phyloP scores from a whole-genome alignment of 2,329 filamentous ascomycete species.

The Trichoderma semiorbis region DNA sequence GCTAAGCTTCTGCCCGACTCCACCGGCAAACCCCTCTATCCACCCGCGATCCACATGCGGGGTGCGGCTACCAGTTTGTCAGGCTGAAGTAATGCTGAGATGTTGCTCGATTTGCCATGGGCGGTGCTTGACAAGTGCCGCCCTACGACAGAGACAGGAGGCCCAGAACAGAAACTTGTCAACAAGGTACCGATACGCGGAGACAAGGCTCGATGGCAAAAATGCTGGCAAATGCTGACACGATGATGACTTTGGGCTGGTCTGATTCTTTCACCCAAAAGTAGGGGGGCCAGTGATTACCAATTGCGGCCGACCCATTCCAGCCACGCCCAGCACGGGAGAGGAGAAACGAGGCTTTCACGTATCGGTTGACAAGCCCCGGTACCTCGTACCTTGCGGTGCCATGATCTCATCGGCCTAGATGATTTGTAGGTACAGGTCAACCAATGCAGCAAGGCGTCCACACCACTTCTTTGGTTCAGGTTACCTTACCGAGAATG shows the following conservation, averaged over 20 bases:
- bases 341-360: not conserved
- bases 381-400: not conserved
- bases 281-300: not conserved
- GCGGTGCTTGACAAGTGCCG: not conserved
- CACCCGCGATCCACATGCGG: conserved; percentile 4
- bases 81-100: conserved; percentile 30
- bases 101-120: not conserved
- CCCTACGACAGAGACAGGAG: not conserved
- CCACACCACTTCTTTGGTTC: not conserved
- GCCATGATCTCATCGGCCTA: conserved; percentile 6
- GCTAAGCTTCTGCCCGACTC: conserved; percentile 24
- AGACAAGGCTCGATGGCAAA: not conserved
- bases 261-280: not conserved
- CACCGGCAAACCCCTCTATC: conserved; percentile 1
- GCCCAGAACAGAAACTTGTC: not conserved
- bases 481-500: not conserved
- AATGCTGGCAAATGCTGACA: conserved; percentile 1
- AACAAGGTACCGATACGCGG: not conserved
- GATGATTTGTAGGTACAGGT: not conserved
- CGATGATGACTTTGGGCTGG: conserved; percentile 3
- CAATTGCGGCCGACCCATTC: conserved; percentile 5
- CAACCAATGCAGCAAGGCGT: not conserved
- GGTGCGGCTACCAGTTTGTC: conserved; percentile 25
- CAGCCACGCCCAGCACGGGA: not conserved
- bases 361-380: not conserved